These are phyloP conservation scores for Solanum piurae DNA, from an alignment of 257 asterid genomes.

Conservation along the genomic window DNA sequence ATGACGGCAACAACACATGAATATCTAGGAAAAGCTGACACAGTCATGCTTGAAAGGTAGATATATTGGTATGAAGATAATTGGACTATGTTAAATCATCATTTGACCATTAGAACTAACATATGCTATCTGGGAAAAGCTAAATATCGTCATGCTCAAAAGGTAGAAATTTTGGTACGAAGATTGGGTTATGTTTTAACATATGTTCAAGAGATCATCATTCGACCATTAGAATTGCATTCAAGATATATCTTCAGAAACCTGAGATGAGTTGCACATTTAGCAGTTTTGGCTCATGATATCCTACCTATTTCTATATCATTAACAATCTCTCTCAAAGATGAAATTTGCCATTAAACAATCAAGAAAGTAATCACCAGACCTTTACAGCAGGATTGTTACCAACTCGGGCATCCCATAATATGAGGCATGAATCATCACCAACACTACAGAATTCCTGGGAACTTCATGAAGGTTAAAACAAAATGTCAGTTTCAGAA, in stretches of 20 bases:
- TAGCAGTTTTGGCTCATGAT: background rate
- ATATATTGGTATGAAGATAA: background rate
- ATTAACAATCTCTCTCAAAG: background rate
- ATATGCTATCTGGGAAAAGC: background rate
- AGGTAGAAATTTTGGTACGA: background rate
- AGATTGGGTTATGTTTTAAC: background rate
- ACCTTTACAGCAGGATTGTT: constrained; percentile 72
- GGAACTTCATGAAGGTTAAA: constrained; percentile 41
- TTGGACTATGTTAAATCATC: background rate
- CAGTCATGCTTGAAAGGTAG: background rate
- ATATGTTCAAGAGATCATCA: background rate
- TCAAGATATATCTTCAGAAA: background rate
- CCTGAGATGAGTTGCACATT: background rate
- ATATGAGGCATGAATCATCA: constrained; percentile 91
- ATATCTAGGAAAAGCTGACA: background rate
- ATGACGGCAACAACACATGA: background rate
- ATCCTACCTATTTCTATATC: background rate
- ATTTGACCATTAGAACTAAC: background rate
- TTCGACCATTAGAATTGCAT: background rate
- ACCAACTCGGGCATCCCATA: constrained; percentile 93
- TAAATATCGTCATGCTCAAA: background rate
- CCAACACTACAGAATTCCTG: constrained; percentile 99
- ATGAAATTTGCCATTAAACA: background rate
- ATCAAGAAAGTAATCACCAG: background rate
- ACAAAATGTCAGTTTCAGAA: constrained; percentile 10